These are phyloP conservation scores for Erythrophleum fordii DNA, from an alignment of 306 rosid genomes.

Conservation along the genomic window DNA sequence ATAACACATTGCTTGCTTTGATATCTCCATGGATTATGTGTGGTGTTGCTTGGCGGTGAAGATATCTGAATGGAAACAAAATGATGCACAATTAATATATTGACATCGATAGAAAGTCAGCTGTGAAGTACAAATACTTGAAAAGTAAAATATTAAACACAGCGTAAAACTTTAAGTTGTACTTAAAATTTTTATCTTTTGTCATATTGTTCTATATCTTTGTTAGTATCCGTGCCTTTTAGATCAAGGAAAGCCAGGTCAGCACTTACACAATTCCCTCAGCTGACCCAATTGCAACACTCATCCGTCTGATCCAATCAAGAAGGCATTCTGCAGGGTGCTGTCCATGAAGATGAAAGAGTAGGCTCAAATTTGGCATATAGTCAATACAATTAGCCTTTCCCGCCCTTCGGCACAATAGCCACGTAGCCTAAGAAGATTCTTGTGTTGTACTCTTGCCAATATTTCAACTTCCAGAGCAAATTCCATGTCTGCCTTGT, in stretches of 20 bases:
- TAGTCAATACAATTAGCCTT: constrained; percentile 88
- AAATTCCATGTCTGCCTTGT: constrained; percentile 87
- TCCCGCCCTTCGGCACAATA: constrained; percentile 99
- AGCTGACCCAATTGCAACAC: constrained; percentile 83
- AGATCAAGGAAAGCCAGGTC: background rate
- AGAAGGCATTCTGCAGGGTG: constrained; percentile 89
- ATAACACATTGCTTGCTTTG: constrained; percentile 84
- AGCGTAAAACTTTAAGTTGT: too few species aligned
- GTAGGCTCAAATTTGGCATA: constrained; percentile 90
- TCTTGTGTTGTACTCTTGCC: constrained; percentile 95
- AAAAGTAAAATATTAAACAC: background rate
- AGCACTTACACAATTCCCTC: constrained; percentile 87
- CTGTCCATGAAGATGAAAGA: constrained; percentile 94
- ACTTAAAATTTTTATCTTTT: too few species aligned
- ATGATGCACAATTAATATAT: constrained; percentile 1
- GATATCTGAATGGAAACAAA: constrained; percentile 69
- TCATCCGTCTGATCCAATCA: constrained; percentile 86
- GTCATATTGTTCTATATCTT: too few species aligned
- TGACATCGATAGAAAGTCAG: background rate
- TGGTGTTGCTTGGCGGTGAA: constrained; percentile 87
- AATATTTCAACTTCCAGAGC: constrained; percentile 92
- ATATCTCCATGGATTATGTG: constrained; percentile 88
- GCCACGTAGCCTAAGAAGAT: constrained; percentile 88
- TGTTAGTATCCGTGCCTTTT: too few species aligned
- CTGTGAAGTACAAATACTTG: background rate